phyloP scores from a whole-genome alignment of 805 yeast species.

The Tetrapisispora namnaoensis region DNA sequence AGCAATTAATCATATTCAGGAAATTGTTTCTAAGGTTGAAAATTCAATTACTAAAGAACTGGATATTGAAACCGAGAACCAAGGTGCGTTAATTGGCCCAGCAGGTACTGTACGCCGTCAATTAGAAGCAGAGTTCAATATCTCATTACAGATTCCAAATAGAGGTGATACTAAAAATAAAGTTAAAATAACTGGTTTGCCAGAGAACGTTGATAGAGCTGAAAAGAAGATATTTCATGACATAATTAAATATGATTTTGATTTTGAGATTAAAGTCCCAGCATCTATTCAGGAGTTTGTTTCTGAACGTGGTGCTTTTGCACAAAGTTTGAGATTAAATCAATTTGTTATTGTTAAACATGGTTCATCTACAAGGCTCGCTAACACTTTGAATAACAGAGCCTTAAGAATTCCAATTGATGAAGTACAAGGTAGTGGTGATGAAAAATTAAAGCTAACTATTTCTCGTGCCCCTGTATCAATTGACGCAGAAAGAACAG shows the following conservation, averaged over 20 bases:
- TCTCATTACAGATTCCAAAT: slow-evolving; percentile 58
- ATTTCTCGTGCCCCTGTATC: slow-evolving; percentile 26
- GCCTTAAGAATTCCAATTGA: slow-evolving; percentile 39
- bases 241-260: slow-evolving; percentile 49
- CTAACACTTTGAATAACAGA: slow-evolving; percentile 38
- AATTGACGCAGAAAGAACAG: slow-evolving; percentile 17
- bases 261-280: slow-evolving; percentile 47
- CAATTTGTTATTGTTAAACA: slow-evolving; percentile 49
- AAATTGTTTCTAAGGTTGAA: slow-evolving; percentile 55
- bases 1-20: slow-evolving; percentile 51
- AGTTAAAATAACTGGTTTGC: slow-evolving; percentile 53
- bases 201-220: slow-evolving; percentile 55
- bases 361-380: slow-evolving; percentile 41
- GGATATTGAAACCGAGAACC: slow-evolving; percentile 61
- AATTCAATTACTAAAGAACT: slow-evolving; percentile 42
- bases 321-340: slow-evolving; percentile 43
- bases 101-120: slow-evolving; percentile 66
- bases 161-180: slow-evolving; percentile 40
- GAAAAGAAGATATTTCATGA: slow-evolving; percentile 46
- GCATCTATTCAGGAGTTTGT: slow-evolving; percentile 49
- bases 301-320: slow-evolving; percentile 55
- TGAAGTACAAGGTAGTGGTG: slow-evolving; percentile 29
- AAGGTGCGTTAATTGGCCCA: slow-evolving; percentile 70
- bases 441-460: slow-evolving; percentile 40
- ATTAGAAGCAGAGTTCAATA: slow-evolving; percentile 59